phyloP scores from a whole-genome alignment of 108 stramenopile genomes.

The Nannochloropsis gaditana region DNA sequence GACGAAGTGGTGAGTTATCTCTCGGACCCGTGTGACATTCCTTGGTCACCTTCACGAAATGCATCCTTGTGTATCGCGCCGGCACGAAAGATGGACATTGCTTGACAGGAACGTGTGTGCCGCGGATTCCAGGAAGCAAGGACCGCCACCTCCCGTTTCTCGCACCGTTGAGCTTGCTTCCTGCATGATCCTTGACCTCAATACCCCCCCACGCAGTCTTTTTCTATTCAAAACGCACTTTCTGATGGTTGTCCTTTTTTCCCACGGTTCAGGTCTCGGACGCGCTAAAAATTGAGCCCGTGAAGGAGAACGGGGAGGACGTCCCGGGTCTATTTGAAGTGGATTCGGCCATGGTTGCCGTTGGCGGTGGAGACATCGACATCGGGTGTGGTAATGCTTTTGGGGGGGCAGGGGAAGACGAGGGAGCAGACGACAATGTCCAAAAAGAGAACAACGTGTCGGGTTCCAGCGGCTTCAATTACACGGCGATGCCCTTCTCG shows the following conservation, averaged over 20 bases:
- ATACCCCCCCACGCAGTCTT: too few relatives aligned
- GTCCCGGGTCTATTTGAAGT: conserved; percentile 33
- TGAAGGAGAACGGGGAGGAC: conserved; percentile 13
- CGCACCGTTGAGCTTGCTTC: too few relatives aligned
- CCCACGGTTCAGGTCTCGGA: not conserved
- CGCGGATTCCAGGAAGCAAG: too few relatives aligned
- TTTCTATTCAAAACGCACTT: too few relatives aligned
- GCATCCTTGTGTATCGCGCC: too few relatives aligned
- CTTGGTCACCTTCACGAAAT: too few relatives aligned
- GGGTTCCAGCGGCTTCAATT: conserved; percentile 39
- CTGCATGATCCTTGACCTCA: too few relatives aligned
- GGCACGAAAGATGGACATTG: too few relatives aligned
- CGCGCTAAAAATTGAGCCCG: not conserved
- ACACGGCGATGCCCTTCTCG: conserved; percentile 47
- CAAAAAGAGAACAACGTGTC: conserved; percentile 54
- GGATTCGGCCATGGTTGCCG: conserved; percentile 40
- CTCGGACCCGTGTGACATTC: not conserved
- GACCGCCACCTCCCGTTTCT: too few relatives aligned
- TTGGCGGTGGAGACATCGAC: conserved; percentile 47
- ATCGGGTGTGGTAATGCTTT: conserved; percentile 51
- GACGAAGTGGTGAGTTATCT: conserved; percentile 54
- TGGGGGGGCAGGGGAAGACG: conserved; percentile 43
- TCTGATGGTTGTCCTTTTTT: not conserved
- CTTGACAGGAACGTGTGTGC: too few relatives aligned
- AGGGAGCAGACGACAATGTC: conserved; percentile 46